Evolutionary conservation across 2,329 filamentous ascomycete species (phyloP), one percentile per base, ranked within the genome.

Genomic region (Arthrobotrys megalospora): DNA sequence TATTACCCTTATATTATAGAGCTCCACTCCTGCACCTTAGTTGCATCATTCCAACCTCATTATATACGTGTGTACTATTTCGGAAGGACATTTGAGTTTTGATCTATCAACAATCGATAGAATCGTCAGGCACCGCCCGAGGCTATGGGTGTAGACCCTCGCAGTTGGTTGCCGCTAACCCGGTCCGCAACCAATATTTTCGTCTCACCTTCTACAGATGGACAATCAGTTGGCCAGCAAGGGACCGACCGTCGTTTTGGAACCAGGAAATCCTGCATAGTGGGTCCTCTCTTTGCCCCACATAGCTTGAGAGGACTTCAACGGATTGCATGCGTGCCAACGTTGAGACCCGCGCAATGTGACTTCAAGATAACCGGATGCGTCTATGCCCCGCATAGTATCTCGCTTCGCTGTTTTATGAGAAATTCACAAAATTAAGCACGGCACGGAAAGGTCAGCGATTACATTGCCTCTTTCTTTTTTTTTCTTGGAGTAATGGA

Each of bases 341-440:
- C 36, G 36, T 41, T 19, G 45, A 48, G 8, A 14, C 45, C 24
- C 16, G 11, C 16, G 45, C 45, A 24, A 21, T 3, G 19, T 48
- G 19, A 21, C 45, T 48, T 48, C 16, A 24, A 48, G 45, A 48
- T 48, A 11, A 48, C 45, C 19, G 8, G 45, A 24, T 48, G 28
- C 24, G 14, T 16, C 28, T n/a, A 16, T 58, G 24, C 28, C 16
- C 52, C 14, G 52, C 24, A 36, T 6, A 76, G 81, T 68, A 64
- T 76, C 19, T 77, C 85, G 85, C 79, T 85, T 84, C 43, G 82
- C 81, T 64, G 64, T 81, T 80, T 73, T 63, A 58, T 16, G 50
- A 52, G 55, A 68, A 36, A 36, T 58, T 36, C 2, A 19, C 52
- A 58, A 36, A 2, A 38, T 58, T 6, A 58, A 58, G 34, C 52